phyloP scores from a whole-genome alignment of 805 yeast species.

The Grigorovia humatica region DNA sequence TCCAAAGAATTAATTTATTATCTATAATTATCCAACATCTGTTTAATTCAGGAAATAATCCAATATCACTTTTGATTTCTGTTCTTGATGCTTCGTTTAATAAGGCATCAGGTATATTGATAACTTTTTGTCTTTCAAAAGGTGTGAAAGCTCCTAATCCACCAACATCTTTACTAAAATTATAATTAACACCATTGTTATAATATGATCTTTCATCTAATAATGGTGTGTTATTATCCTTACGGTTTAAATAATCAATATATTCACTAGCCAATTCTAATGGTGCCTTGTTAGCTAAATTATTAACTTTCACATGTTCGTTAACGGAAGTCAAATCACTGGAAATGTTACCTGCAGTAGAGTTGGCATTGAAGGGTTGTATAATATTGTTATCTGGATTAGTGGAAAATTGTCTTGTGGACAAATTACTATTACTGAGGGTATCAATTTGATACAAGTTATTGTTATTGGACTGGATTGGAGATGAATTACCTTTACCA shows the following conservation, averaged over 20 bases:
- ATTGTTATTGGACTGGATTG: constrained; percentile 4
- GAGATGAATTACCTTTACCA: constrained; percentile 1
- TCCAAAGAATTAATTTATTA: constrained; percentile 77
- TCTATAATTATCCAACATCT: constrained; percentile 84
- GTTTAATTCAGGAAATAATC: constrained; percentile 68
- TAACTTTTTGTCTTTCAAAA: constrained; percentile 58
- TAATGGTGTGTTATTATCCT: constrained; percentile 50
- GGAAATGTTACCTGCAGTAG: neutral
- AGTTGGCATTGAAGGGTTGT: neutral
- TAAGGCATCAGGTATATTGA: constrained; percentile 71
- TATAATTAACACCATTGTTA: constrained; percentile 56
- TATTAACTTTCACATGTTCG: constrained; percentile 27
- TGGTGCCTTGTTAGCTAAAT: constrained; percentile 29
- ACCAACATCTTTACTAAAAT: constrained; percentile 43
- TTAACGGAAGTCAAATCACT: constrained; percentile 8
- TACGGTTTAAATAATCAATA: constrained; percentile 44
- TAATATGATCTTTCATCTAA: constrained; percentile 39
- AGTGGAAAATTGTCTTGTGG: neutral
- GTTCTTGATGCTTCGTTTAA: constrained; percentile 61
- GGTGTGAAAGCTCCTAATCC: constrained; percentile 51
- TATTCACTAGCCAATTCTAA: constrained; percentile 52
- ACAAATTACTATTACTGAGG: neutral
- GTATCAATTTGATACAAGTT: neutral
- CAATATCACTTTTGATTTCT: constrained; percentile 64
- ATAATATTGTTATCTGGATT: neutral